Evolutionary conservation across 352 stramenopile genomes (phyloP).

Genomic region (Globisporangium ultimum): DNA sequence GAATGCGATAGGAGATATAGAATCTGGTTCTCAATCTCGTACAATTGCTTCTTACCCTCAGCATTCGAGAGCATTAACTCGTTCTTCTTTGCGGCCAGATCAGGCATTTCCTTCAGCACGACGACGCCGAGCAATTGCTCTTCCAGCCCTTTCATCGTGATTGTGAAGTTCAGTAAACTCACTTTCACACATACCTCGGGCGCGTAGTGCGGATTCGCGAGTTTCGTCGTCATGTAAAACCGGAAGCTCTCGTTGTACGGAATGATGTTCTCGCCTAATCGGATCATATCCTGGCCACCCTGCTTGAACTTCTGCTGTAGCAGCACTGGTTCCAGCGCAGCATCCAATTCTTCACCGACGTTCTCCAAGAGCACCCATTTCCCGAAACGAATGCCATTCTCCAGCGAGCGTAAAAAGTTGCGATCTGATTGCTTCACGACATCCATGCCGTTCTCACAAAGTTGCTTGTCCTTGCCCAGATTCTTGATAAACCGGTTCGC

Average conservation of each 20-base stretch:
- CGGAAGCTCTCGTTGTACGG: constrained; percentile 90
- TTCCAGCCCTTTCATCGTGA: constrained; percentile 90
- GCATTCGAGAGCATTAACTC: constrained; percentile 88
- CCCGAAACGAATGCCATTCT: constrained; percentile 90
- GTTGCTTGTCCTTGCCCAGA: constrained; percentile 76
- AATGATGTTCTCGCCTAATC: constrained; percentile 89
- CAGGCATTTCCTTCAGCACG: constrained; percentile 87
- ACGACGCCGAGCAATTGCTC: constrained; percentile 89
- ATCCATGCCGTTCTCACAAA: constrained; percentile 91
- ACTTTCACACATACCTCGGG: constrained; percentile 92
- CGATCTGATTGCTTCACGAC: constrained; percentile 89
- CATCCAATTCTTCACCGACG: constrained; percentile 87
- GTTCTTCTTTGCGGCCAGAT: constrained; percentile 90
- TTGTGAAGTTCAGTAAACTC: constrained; percentile 91
- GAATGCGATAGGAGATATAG: constrained; percentile 89
- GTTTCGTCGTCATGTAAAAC: constrained; percentile 92
- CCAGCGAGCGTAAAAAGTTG: constrained; percentile 84
- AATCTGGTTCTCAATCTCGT: constrained; percentile 93
- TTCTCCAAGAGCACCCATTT: constrained; percentile 92
- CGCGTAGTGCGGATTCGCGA: constrained; percentile 91
- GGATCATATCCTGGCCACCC: constrained; percentile 90
- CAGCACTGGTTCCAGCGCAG: constrained; percentile 87
- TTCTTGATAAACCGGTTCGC: constrained; percentile 92
- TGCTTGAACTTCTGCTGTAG: constrained; percentile 92
- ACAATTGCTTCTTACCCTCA: constrained; percentile 85